Evolutionary conservation across 2,329 filamentous ascomycete species (phyloP).

Genomic region (Colletotrichum kahawae): DNA sequence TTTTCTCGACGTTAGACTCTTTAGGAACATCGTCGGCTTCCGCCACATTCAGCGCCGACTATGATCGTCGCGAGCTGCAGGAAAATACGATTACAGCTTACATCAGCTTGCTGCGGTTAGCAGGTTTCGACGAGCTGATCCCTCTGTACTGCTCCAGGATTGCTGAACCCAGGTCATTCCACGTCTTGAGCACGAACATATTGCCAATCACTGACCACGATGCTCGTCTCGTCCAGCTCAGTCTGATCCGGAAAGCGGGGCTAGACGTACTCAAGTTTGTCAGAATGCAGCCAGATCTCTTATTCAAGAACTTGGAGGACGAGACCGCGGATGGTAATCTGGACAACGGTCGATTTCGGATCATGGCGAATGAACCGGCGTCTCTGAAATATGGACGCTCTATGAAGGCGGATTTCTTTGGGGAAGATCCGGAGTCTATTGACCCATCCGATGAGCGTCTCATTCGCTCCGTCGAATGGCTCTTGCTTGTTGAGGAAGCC

Average conservation of each 20-base stretch:
- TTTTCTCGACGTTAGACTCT: constrained; percentile 71
- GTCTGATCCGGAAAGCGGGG: constrained; percentile 75
- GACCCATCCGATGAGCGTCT: constrained; percentile 71
- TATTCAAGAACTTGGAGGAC: constrained; percentile 53
- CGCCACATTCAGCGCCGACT: constrained; percentile 39
- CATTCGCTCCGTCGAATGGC: constrained; percentile 85
- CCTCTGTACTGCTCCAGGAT: constrained; percentile 89
- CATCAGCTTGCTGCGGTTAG: constrained; percentile 76
- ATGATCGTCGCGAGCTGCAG: constrained; percentile 52
- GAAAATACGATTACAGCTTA: constrained; percentile 85
- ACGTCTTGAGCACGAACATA: constrained; percentile 77
- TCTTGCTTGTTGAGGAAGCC: constrained; percentile 73
- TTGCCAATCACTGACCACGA: constrained; percentile 71
- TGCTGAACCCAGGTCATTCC: constrained; percentile 65
- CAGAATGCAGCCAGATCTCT: constrained; percentile 65
- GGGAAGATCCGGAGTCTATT: constrained; percentile 59
- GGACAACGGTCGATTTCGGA: constrained; percentile 52
- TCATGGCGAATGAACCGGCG: constrained; percentile 54
- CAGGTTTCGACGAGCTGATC: constrained; percentile 77
- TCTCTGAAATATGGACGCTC: constrained; percentile 64
- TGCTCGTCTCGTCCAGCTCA: constrained; percentile 72
- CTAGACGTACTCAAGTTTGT: constrained; percentile 78
- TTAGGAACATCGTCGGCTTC: constrained; percentile 43
- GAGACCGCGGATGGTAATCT: constrained; percentile 29
- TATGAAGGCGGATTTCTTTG: constrained; percentile 75